Evolutionary conservation across 2,329 filamentous ascomycete genomes (phyloP).

Genomic region (Verticillium dahliae): DNA sequence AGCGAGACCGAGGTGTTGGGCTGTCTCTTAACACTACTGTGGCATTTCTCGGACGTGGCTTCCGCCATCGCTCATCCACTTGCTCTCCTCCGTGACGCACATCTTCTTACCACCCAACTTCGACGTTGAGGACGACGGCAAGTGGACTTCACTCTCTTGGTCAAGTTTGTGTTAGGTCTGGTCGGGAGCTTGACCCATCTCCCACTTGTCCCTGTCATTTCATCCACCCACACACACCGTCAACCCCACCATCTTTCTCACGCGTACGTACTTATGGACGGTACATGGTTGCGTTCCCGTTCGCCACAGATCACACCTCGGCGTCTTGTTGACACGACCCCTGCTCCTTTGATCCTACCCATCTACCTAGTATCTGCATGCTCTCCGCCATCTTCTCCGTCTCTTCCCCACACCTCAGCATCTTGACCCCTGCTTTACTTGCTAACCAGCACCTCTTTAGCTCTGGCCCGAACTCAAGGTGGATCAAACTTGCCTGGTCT

Average conservation of each 20-base stretch:
- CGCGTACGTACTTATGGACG: neutral
- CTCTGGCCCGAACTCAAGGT: neutral
- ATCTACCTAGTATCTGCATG: neutral
- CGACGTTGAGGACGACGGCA: neutral
- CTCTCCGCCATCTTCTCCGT: neutral
- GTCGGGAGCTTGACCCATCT: neutral
- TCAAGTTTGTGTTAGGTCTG: neutral
- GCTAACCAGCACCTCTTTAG: neutral
- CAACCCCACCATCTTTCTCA: neutral
- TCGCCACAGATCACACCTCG: neutral
- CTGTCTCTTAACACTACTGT: neutral
- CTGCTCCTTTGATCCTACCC: neutral
- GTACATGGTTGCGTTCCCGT: neutral
- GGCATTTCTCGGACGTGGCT: neutral
- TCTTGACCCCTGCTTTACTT: neutral
- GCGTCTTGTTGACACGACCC: neutral
- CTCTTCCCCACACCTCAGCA: neutral
- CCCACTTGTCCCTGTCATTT: constrained; percentile 15
- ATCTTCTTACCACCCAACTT: neutral
- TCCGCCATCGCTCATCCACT: neutral
- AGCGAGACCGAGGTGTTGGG: neutral
- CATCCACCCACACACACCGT: neutral
- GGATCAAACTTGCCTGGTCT: neutral
- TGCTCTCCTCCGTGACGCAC: neutral
- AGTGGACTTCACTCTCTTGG: neutral